Base-by-base conservation (phyloP, 2,329 filamentous ascomycete genomes). In the Ceratocystis papillata region DNA sequence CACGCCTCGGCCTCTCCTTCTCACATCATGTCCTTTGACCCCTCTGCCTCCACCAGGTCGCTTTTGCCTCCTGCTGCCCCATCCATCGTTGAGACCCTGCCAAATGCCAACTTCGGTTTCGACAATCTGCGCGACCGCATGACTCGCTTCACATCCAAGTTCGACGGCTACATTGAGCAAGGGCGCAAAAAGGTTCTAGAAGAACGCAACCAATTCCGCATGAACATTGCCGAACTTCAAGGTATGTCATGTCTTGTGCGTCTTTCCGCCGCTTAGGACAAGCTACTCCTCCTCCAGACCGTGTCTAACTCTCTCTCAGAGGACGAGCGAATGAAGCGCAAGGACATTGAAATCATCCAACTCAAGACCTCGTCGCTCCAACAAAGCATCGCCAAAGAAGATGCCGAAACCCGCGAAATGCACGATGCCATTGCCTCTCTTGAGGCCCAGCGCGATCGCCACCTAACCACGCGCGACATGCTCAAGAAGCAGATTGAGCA, bases 101-200 rank as follows among this genome's bases (percentile, higher is more conserved):
- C 94, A 45, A 89, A 83, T 74, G 89, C 96, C 75, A 91, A 96
- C 76, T 97, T 99, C 75, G 91, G 91, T 67, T 97, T 97, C 75
- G 92, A 97, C 72, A 90, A 96, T 71, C 78, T 99, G 73, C 92
- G 93, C 76, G 90, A 93, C 72, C 89, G 91, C 76, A 97, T 99
- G 94, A 83, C 87, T 65, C 90, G 89, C 69, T 99, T 99, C 75
- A 96, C 89, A 0, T 82, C 85, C 7, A 88, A 85, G 71, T 99
- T 99, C 72, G 94, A 99, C 74, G 86, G 87, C 0, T 97, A 96
- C 71, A 96, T 99, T 69, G 93, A 96, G 73, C 86, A 89, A 69
- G 91, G 92, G 0, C 83, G 93, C 62, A 95, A 95, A 76, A 85
- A 89, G 64, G 90, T 97, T 0, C 76, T 97, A 6, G 91, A 96